Conservation (phyloP, 306 rosid species). For the Benincasa hispida region DNA sequence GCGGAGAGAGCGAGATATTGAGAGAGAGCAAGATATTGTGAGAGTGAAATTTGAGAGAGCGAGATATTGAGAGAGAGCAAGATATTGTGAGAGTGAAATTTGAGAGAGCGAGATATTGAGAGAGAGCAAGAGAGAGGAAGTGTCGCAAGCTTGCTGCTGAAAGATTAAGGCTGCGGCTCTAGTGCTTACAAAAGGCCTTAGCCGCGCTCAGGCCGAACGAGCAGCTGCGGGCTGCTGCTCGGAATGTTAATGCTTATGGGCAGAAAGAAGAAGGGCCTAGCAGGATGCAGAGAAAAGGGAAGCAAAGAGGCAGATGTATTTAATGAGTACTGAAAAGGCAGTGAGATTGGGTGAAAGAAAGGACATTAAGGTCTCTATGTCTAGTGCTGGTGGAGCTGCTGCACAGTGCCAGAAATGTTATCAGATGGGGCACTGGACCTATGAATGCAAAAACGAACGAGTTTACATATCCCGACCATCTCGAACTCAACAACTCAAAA, state of each 20-base stretch:
- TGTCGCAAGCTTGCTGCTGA: constrained; percentile 91
- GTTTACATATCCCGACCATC: constrained; percentile 91
- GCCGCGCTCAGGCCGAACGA: constrained; percentile 96
- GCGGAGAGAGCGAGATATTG: too few relatives aligned
- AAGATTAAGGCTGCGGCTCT: constrained; percentile 85
- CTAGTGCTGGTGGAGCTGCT: constrained; percentile 35
- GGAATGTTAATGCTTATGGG: constrained; percentile 96
- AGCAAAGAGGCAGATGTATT: constrained; percentile 96
- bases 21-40: too few relatives aligned
- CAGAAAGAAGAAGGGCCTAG: constrained; percentile 99
- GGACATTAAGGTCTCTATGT: constrained; percentile 45
- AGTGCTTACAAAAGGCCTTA: constrained; percentile 92
- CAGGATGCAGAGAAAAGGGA: constrained; percentile 99
- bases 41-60: too few relatives aligned
- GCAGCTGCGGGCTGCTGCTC: constrained; percentile 92
- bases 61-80: too few relatives aligned
- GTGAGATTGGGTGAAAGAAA: constrained; percentile 90
- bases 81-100: too few relatives aligned
- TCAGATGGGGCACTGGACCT: constrained; percentile 86
- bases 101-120: too few relatives aligned
- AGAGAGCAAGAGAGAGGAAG: constrained; percentile 96
- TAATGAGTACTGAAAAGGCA: constrained; percentile 97
- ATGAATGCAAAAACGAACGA: constrained; percentile 90
- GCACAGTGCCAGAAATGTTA: constrained; percentile 92
- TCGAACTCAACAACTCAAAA: constrained; percentile 82